Conservation (phyloP, 202 grass and related monocot species). For the Saccharum hybrid region DNA sequence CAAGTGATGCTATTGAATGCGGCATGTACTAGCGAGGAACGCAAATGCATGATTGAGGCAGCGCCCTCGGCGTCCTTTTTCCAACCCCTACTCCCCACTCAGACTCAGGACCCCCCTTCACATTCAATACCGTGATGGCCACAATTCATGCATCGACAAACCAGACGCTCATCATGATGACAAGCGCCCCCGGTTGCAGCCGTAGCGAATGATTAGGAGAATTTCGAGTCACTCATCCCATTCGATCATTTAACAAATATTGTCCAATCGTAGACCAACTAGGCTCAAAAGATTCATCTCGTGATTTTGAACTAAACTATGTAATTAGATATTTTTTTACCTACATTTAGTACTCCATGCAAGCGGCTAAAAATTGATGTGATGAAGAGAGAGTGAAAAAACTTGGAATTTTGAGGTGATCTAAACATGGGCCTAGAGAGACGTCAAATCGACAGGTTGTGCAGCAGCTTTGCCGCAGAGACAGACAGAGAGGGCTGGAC, state of each 20-base stretch:
- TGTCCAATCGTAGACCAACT: no score
- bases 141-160: slow-evolving; percentile 56
- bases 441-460: slow-evolving; percentile 24
- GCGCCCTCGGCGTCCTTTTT: slow-evolving; percentile 23
- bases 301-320: no score
- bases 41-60: slow-evolving; percentile 56
- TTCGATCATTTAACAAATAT: not conserved
- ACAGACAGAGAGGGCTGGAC: slow-evolving; percentile 23
- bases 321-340: no score
- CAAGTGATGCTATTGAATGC: slow-evolving; percentile 36
- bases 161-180: slow-evolving; percentile 45
- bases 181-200: slow-evolving; percentile 26
- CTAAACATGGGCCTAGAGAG: no score
- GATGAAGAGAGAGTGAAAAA: no score
- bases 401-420: no score
- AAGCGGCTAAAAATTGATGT: no score
- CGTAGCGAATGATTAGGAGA: slow-evolving; percentile 28
- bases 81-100: not conserved
- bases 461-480: not conserved
- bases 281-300: no score
- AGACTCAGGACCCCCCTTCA: slow-evolving; percentile 20
- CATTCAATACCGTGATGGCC: slow-evolving; percentile 70
- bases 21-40: slow-evolving; percentile 32
- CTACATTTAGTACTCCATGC: no score
- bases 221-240: not conserved